Base-by-base conservation (phyloP, 2,329 filamentous ascomycete genomes). In the Elsinoe batatas region DNA sequence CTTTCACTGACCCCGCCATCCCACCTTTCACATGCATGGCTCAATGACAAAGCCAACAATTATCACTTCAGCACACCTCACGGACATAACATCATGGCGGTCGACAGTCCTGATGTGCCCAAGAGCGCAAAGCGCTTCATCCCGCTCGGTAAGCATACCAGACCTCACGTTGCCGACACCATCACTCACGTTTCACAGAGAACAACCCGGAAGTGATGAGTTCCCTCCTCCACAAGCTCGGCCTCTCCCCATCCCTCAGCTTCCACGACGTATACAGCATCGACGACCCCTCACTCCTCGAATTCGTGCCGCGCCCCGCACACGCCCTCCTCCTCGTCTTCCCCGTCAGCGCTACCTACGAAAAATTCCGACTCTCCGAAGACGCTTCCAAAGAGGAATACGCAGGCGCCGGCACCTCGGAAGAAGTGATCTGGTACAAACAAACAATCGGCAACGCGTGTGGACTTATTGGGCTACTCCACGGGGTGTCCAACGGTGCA, bases 391-490 rank as follows among this genome's bases (percentile, higher is more conserved):
- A 75, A 40, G 61, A 73, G 1, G 80, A 83, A 37, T 95, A 95
- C 73, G 67, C 69, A 0, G 86, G 85, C 42, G 77, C 75, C 15
- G 90, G 90, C 1, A 72, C 78, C 0, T 66, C 65, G 0, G 88
- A 96, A 66, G 84, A 88, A 4, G 88, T 96, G 0, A 66, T 95
- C 6, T 98, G 91, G 93, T 97, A 91, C 78, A 87, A 82, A 63
- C 91, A 97, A 74, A 97, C 91, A 0, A 96, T 97, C 64, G 81
- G 87, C 58, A 95, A 97, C 68, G 89, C 91, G 0, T 97, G 91
- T 69, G 91, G 91, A 0, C 74, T 95, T 43, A 95, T 96, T 75
- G 93, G 87, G 0, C 72, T 97, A 26, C 69, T 97, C 44, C 93
- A 97, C 68, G 87, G 85, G 15, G 81, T 88, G 0, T 78, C 79